phyloP scores from a whole-genome alignment of 371 early-diverging fungal species.

The Zancudomyces culisetae region DNA sequence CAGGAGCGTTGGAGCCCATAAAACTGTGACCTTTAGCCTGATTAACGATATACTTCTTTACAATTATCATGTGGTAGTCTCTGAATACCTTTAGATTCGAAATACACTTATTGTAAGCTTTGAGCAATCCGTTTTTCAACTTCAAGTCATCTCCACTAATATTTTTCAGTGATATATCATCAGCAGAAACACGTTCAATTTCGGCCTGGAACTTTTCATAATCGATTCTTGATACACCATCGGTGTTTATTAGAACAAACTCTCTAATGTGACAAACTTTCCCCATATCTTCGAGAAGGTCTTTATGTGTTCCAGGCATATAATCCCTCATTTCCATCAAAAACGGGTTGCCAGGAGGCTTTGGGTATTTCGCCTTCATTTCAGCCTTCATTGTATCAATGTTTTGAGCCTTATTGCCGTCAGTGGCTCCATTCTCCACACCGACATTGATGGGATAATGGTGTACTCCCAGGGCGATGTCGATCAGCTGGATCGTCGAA shows the following conservation, averaged over 20 bases:
- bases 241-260: constrained; percentile 14
- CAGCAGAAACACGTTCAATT: not conserved
- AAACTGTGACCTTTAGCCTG: too few species aligned
- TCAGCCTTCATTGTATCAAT: not conserved
- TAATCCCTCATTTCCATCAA: constrained; percentile 79
- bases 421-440: too few species aligned
- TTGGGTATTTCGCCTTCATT: not conserved
- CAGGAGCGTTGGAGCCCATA: too few species aligned
- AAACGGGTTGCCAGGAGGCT: constrained; percentile 34
- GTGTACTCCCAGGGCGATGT: constrained; percentile 71
- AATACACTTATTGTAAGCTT: constrained; percentile 59
- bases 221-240: not conserved
- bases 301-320: constrained; percentile 74
- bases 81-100: constrained; percentile 66
- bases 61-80: constrained; percentile 81
- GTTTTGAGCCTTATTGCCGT: too few species aligned
- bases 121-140: constrained; percentile 23
- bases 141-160: constrained; percentile 23
- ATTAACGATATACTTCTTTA: constrained; percentile 71
- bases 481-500: constrained; percentile 75
- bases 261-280: constrained; percentile 21
- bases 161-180: too few species aligned
- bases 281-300: constrained; percentile 64
- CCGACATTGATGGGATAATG: constrained; percentile 48
- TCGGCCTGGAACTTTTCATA: not conserved